Evolutionary conservation across 805 yeast species (phyloP).

Genomic region (Metschnikowia sp.): DNA sequence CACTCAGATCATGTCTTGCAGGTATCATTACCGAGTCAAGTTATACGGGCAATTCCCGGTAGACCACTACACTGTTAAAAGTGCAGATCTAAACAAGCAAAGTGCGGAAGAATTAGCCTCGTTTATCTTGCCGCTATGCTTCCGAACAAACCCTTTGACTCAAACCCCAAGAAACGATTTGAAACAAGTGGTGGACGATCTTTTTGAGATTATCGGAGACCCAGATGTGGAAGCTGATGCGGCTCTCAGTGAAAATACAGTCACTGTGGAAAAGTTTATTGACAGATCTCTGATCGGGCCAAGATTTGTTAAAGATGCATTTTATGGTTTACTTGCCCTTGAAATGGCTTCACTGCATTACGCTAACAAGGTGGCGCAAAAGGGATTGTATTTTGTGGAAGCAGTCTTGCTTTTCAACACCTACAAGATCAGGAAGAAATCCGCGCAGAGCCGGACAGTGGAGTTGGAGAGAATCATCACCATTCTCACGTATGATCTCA

Average conservation of each 20-base stretch:
- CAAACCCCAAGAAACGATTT: slow-evolving; percentile 65
- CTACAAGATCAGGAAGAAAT: slow-evolving; percentile 66
- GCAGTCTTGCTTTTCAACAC: slow-evolving; percentile 67
- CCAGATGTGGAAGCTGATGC: slow-evolving; percentile 47
- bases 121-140: slow-evolving; percentile 54
- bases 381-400: slow-evolving; percentile 67
- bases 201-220: slow-evolving; percentile 69
- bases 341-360: slow-evolving; percentile 27
- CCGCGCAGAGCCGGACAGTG: slow-evolving; percentile 76
- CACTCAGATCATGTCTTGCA: slow-evolving; percentile 74
- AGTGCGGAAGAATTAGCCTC: slow-evolving; percentile 39
- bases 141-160: slow-evolving; percentile 56
- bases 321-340: slow-evolving; percentile 44
- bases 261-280: slow-evolving; percentile 45
- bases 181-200: slow-evolving; percentile 66
- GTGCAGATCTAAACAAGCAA: slow-evolving; percentile 24
- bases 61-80: slow-evolving; percentile 53
- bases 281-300: slow-evolving; percentile 43
- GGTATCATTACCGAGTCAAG: slow-evolving; percentile 64
- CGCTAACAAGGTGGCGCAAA: slow-evolving; percentile 28
- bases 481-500: slow-evolving; percentile 62
- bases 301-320: slow-evolving; percentile 44
- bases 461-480: slow-evolving; percentile 74
- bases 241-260: slow-evolving; percentile 44
- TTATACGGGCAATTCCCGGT: slow-evolving; percentile 59